Base-by-base conservation (phyloP, 805 yeast genomes). In the Lachancea thermotolerans region DNA sequence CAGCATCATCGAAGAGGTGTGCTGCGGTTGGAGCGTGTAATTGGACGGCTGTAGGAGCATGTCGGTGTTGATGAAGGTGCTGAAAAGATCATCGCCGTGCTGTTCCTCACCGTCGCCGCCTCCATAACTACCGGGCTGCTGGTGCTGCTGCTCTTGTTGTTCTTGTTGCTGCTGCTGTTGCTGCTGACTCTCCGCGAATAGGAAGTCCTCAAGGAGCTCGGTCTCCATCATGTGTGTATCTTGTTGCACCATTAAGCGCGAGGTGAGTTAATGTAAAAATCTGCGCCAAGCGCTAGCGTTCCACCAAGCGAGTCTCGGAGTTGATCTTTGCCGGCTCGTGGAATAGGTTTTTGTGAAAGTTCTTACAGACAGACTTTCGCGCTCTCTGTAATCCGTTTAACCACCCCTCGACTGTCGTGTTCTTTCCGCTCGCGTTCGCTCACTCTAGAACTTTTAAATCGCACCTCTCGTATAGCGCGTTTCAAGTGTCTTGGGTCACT, bases 171-270 rank as follows among this genome's bases (percentile, higher is more conserved):
- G 41, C 45, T 18, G 50, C 14, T 29, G 39, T 42, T 35, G 38
- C 27, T 10, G 34, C 27, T 45, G 50, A 10, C 47, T 44, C 11
- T 50, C 55, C 4, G 57, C 36, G 28, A 56, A 51, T 48, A 57
- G 48, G 35, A 60, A 56, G 8, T 55, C 59, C 21, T 61, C 61
- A 47, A 60, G 49, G 17, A 62, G 45, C 36, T 62, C 66, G 6
- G 54, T 44, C 28, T 57, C 61, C 31, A 51, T 35, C 46, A 51
- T 43, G 16, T 47, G 49, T 31, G 48, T 41, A 14, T 51, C 54
- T 11, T 44, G 47, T 35, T 35, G 37, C 35, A 18, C 12, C 43
- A 21, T 34, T 10, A 15, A 10, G 29, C 11, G 15, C 34, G n/a
- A 9, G n/a, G 14, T 10, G 7, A 36, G 10, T 8, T 10, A 21